Evolutionary conservation across 164 flowering plant species (phyloP).

Genomic region (Akebia trifoliata): DNA sequence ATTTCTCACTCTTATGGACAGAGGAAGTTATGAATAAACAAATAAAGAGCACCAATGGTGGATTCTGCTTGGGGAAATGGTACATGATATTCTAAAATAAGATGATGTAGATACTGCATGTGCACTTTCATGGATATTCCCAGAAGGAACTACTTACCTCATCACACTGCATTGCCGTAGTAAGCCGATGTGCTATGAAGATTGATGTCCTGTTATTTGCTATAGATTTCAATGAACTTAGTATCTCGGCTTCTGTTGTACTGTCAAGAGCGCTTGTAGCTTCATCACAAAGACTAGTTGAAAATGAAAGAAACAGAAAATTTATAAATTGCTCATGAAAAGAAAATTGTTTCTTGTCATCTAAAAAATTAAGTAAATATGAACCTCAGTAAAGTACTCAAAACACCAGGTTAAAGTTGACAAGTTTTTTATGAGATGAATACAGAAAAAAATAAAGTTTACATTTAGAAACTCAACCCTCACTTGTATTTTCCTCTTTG

Average conservation of each 20-base stretch:
- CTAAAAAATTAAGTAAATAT: not conserved
- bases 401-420: not conserved
- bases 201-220: slow-evolving; percentile 75
- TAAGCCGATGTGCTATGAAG: slow-evolving; percentile 93
- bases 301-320: slow-evolving; percentile 4
- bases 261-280: slow-evolving; percentile 99
- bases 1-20: no score
- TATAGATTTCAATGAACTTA: slow-evolving; percentile 74
- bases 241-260: slow-evolving; percentile 92
- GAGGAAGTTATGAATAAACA: no score
- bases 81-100: no score
- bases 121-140: not conserved
- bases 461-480: not conserved
- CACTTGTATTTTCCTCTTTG: not conserved
- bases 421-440: not conserved
- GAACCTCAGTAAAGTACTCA: not conserved
- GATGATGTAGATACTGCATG: no score
- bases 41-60: no score
- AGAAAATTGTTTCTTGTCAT: not conserved
- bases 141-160: slow-evolving; percentile 42
- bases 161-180: slow-evolving; percentile 99
- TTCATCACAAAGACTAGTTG: slow-evolving; percentile 83
- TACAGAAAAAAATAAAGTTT: no score
- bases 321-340: not conserved
- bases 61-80: no score